Percentiles rank a stretch among this genome's conserved stretches.
These are phyloP conservation scores for Apiotrichum sp. DNA, from an alignment of 1,284 basidiomycete genomes.

Conservation along the genomic window DNA sequence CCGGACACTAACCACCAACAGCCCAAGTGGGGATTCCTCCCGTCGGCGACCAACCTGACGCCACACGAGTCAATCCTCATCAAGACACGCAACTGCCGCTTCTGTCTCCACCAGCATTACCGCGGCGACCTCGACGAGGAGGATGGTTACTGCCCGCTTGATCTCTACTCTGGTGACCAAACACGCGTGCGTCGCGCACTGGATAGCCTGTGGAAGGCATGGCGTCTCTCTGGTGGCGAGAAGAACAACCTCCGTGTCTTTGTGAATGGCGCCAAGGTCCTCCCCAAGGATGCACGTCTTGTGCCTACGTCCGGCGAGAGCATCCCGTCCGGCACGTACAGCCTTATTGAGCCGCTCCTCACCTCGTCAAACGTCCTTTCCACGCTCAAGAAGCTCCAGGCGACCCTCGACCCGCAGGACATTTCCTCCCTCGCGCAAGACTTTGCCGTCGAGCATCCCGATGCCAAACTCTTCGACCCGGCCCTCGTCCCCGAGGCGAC, in stretches of 20 bases:
- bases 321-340: slow-evolving; percentile 11
- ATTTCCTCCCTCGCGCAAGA: slow-evolving; percentile 49
- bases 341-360: slow-evolving; percentile 53
- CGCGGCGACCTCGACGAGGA: slow-evolving; percentile 16
- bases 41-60: slow-evolving; percentile 55
- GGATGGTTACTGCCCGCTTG: slow-evolving; percentile 70
- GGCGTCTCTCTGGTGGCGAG: slow-evolving; percentile 58
- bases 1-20: neutral
- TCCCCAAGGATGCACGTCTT: slow-evolving; percentile 52
- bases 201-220: slow-evolving; percentile 63
- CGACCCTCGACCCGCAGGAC: slow-evolving; percentile 71
- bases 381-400: slow-evolving; percentile 61
- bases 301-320: slow-evolving; percentile 11
- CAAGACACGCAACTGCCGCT: slow-evolving; percentile 71
- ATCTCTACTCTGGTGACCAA: slow-evolving; percentile 68
- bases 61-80: slow-evolving; percentile 53
- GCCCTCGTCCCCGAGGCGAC: slow-evolving; percentile 49
- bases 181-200: slow-evolving; percentile 59
- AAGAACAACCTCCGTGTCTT: slow-evolving; percentile 79
- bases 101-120: slow-evolving; percentile 75
- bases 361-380: slow-evolving; percentile 55
- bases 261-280: slow-evolving; percentile 57
- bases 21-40: slow-evolving; percentile 94
- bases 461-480: slow-evolving; percentile 22
- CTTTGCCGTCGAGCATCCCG: slow-evolving; percentile 22